Evolutionary conservation across 768 basidiomycete species (phyloP).

Genomic region (Clavulina sp.): DNA sequence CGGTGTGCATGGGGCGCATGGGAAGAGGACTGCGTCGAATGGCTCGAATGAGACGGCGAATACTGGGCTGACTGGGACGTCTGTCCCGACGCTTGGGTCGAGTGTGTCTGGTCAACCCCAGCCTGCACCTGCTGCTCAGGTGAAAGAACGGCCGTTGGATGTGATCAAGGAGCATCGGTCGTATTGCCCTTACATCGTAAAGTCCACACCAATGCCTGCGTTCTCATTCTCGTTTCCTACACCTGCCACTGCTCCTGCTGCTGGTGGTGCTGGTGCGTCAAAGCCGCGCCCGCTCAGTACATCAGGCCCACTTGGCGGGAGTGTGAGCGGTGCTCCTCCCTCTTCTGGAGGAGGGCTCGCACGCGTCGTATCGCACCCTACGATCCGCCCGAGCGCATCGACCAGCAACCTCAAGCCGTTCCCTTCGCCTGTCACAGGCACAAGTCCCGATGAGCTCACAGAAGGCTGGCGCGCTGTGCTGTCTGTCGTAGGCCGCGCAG

Average conservation of each 20-base stretch:
- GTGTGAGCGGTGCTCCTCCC: conserved; percentile 3
- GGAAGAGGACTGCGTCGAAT: not conserved
- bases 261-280: too few species aligned
- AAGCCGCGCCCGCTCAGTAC: too few species aligned
- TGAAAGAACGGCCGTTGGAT: conserved; percentile 39
- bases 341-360: not conserved
- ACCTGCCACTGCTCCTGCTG: not conserved
- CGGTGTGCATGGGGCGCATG: not conserved
- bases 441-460: conserved; percentile 16
- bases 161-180: conserved; percentile 67
- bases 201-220: conserved; percentile 13
- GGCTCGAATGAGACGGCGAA: not conserved
- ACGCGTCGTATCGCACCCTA: too few species aligned
- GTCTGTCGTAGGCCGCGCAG: conserved; percentile 46
- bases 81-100: not conserved
- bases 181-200: conserved; percentile 59
- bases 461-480: conserved; percentile 78
- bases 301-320: not conserved
- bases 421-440: too few species aligned
- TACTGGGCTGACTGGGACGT: not conserved
- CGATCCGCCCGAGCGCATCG: too few species aligned
- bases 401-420: too few species aligned
- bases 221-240: conserved; percentile 3
- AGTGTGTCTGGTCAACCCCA: not conserved
- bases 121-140: conserved; percentile 18